Evolutionary conservation across 495 filamentous ascomycete genomes (phyloP).

Genomic region (Penicillium tannophilum): DNA sequence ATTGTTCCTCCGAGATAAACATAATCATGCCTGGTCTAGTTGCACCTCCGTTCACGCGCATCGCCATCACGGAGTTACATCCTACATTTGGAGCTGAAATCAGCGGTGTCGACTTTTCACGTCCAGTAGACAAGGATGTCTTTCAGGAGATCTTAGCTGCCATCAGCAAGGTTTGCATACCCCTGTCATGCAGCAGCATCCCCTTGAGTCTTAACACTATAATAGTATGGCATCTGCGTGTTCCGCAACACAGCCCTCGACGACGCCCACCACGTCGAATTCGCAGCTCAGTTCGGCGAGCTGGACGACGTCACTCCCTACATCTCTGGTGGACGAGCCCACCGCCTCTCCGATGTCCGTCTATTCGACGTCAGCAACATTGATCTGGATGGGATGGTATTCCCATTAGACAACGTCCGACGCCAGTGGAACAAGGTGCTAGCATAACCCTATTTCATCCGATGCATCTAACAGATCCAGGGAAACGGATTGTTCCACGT

Average conservation of each 20-base stretch:
- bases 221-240: conserved; percentile 58
- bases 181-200: background rate
- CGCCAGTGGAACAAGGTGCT: conserved; percentile 39
- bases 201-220: background rate
- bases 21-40: conserved; percentile 11
- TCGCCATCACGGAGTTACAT: conserved; percentile 46
- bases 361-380: conserved; percentile 58
- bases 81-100: conserved; percentile 59
- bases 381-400: conserved; percentile 36
- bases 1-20: too few relatives aligned
- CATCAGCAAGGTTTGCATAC: conserved; percentile 18
- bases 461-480: conserved; percentile 10
- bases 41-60: conserved; percentile 6
- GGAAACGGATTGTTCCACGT: conserved; percentile 63
- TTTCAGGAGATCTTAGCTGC: conserved; percentile 41
- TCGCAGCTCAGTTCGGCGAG: conserved; percentile 56
- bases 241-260: conserved; percentile 55
- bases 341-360: conserved; percentile 50
- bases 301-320: conserved; percentile 61
- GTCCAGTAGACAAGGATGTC: conserved; percentile 44
- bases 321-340: conserved; percentile 44
- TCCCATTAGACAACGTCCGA: conserved; percentile 21
- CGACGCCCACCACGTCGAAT: conserved; percentile 55
- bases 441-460: background rate
- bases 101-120: conserved; percentile 50